Percentiles rank a stretch among this genome's conserved stretches.
Evolutionary conservation across 805 yeast species (phyloP).

Genomic region (Kodamaea leandrae): DNA sequence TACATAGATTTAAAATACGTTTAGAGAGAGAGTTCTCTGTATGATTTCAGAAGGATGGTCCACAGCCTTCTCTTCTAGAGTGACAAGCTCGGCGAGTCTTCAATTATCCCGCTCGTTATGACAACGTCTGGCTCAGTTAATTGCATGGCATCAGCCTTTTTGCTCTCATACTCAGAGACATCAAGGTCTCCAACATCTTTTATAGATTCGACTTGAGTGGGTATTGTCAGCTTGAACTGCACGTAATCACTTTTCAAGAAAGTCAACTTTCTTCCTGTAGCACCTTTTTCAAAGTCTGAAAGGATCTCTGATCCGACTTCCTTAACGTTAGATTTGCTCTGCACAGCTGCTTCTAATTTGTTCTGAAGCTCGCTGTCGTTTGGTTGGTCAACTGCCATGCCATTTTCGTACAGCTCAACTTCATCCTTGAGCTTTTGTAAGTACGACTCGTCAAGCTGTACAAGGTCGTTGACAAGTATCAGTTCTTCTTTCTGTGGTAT

Average conservation of each 20-base stretch:
- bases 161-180: constrained; percentile 12
- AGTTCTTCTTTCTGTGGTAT: constrained; percentile 16
- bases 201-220: constrained; percentile 18
- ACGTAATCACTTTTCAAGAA: constrained; percentile 16
- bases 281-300: constrained; percentile 16
- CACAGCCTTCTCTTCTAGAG: too few species aligned
- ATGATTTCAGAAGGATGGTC: too few species aligned
- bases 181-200: constrained; percentile 26
- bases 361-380: constrained; percentile 3
- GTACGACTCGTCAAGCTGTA: constrained; percentile 7
- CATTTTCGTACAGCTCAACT: constrained; percentile 12
- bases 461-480: constrained; percentile 8
- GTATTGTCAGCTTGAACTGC: constrained; percentile 9
- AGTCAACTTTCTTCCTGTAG: constrained; percentile 16
- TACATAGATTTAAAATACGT: constrained; percentile 3
- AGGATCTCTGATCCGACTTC: constrained; percentile 15
- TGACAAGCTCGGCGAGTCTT: not conserved
- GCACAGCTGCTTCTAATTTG: constrained; percentile 6
- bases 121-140: not conserved
- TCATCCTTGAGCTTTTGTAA: constrained; percentile 23
- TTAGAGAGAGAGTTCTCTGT: too few species aligned
- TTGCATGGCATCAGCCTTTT: not conserved
- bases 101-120: not conserved
- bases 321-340: not conserved
- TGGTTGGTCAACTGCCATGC: not conserved